Percentiles rank a stretch among this genome's conserved stretches.
Conservation (phyloP, 306 rosid species). For the Rosa rugosa region DNA sequence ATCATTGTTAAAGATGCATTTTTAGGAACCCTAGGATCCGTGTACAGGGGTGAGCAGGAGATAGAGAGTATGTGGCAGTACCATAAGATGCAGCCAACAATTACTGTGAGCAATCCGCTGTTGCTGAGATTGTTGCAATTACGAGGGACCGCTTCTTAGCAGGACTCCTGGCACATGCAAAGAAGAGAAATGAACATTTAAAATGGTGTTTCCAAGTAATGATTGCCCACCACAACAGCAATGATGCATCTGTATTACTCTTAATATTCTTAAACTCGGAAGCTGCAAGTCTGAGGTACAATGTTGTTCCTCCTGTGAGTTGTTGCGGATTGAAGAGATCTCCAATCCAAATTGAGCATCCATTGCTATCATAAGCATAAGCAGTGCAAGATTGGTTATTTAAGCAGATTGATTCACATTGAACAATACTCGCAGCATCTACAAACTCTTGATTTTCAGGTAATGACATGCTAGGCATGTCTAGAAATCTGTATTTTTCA, state of each 20-base stretch:
- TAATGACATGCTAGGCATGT: conserved; percentile 28
- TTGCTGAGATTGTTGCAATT: background rate
- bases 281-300: conserved; percentile 65
- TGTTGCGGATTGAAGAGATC: conserved; percentile 56
- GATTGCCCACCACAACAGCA: conserved; percentile 42
- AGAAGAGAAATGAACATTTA: background rate
- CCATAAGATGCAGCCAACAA: background rate
- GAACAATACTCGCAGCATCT: conserved; percentile 25
- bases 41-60: background rate
- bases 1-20: background rate
- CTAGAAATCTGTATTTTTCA: conserved; percentile 40
- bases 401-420: conserved; percentile 56
- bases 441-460: conserved; percentile 32
- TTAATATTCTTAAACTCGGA: conserved; percentile 52
- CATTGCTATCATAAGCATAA: conserved; percentile 41
- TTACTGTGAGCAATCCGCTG: background rate
- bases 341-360: conserved; percentile 57
- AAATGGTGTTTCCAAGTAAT: background rate
- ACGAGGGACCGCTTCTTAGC: background rate
- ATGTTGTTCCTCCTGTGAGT: conserved; percentile 36
- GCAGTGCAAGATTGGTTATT: conserved; percentile 56
- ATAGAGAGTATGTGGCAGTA: background rate
- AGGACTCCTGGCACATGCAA: background rate
- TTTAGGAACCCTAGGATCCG: background rate
- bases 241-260: conserved; percentile 29